Evolutionary conservation across 1,284 basidiomycete species (phyloP), one percentile per base, ranked within the genome.

Genomic region (Vanrija sp.): DNA sequence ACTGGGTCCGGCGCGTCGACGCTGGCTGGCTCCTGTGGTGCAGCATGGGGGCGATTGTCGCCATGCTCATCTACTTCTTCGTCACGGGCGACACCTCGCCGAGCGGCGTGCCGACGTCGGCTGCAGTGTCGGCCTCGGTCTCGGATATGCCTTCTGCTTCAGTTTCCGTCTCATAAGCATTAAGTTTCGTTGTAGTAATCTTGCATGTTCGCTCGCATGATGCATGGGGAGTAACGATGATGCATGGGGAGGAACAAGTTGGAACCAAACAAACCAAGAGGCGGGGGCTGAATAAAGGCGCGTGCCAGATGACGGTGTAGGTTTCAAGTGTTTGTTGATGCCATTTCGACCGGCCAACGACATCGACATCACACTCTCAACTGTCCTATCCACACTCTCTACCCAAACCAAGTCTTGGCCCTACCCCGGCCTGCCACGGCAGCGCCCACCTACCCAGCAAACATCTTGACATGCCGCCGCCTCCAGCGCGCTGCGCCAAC

Each of bases 401-500:
- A 24, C 20, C 25, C 25, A 9, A 45, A 45, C 35, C 25, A 44
- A 35, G 15, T n/a, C 45, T 25, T 41, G 39, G 22, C 41, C 16
- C 31, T 41, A 31, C 3, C 31, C 43, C 15, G 12, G 7, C 18
- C 39, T n/a, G 14, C 15, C 24, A 41, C 3, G 22, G 41, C 22
- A 22, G 41, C 24, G 7, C 6, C 18, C 10, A 38, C 8, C 4
- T 41, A 36, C 22, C 15, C 14, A 14, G 1, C 6, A 19, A 20
- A 10, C 15, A 37, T 14, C 31, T 31, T 31, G 31, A 36, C 42
- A 45, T 48, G 52, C 37, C 51, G 41, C 41, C 51, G 44, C 45
- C 41, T 18, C 56, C 57, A 14, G 48, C 62, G 27, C 57, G 56
- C 45, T 75, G 73, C 53, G 75, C 73, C 3, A 76, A 76, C 51